Percentiles rank a stretch among this genome's conserved stretches.
Evolutionary conservation across 139 green algal species (phyloP).

Genomic region (Picochlorum costavermella): DNA sequence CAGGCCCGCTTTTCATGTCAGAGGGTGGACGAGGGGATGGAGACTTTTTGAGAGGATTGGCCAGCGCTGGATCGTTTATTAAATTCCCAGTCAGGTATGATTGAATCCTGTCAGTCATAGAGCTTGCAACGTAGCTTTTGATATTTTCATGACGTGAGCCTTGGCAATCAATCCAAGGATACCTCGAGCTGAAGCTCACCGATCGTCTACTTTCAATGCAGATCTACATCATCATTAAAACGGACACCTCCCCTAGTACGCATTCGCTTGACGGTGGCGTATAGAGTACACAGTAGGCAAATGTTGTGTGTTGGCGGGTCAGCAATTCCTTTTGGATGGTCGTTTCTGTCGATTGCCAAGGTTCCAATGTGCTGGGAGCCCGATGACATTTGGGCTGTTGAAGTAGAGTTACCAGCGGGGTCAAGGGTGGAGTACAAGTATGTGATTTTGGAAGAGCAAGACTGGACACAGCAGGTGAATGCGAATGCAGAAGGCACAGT

Average conservation of each 20-base stretch:
- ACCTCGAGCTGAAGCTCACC: no score
- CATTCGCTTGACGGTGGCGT: slow-evolving; percentile 67
- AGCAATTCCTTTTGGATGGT: slow-evolving; percentile 79
- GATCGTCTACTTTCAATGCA: background rate
- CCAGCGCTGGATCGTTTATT: background rate
- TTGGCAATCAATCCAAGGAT: no score
- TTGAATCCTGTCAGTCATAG: background rate
- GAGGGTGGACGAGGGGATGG: background rate
- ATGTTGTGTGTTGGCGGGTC: slow-evolving; percentile 82
- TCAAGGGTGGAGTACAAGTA: slow-evolving; percentile 91
- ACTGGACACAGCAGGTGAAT: slow-evolving; percentile 51
- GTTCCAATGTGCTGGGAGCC: slow-evolving; percentile 81
- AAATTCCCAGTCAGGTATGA: slow-evolving; percentile 1
- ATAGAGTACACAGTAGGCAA: slow-evolving; percentile 77
- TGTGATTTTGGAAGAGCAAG: slow-evolving; percentile 87
- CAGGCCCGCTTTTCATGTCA: slow-evolving; percentile 3
- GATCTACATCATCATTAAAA: background rate
- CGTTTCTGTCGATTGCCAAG: slow-evolving; percentile 86
- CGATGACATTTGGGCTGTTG: slow-evolving; percentile 71
- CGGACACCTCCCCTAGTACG: slow-evolving; percentile 38
- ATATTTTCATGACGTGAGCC: no score
- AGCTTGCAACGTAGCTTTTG: no score
- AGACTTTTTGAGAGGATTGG: slow-evolving; percentile 1
- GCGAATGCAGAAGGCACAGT: slow-evolving; percentile 69
- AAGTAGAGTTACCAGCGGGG: slow-evolving; percentile 74